phyloP scores from a whole-genome alignment of 257 asterid species.

The Primulina eburnea region DNA sequence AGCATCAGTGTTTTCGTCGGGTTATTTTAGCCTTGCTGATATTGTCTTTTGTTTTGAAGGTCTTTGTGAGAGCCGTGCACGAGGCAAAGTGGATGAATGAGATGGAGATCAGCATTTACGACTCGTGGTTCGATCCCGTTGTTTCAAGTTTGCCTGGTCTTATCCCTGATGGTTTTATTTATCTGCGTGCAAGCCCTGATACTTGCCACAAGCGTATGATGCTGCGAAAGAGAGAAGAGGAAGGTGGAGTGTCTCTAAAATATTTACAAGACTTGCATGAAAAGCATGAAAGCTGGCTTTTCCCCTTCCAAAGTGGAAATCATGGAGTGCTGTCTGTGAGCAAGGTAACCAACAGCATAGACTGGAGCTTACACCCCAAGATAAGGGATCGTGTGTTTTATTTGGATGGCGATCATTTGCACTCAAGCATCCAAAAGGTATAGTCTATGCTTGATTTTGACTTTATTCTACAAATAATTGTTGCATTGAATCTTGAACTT shows the following conservation, averaged over 20 bases:
- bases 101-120: constrained; percentile 96
- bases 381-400: constrained; percentile 76
- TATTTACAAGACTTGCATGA: constrained; percentile 80
- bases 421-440: constrained; percentile 94
- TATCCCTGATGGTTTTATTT: constrained; percentile 89
- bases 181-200: constrained; percentile 92
- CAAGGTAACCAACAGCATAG: constrained; percentile 45
- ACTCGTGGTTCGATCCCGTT: constrained; percentile 98
- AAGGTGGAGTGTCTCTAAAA: constrained; percentile 85
- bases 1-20: neutral
- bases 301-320: constrained; percentile 68
- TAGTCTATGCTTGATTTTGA: neutral
- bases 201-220: constrained; percentile 96
- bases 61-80: constrained; percentile 96
- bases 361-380: constrained; percentile 60
- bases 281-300: constrained; percentile 97
- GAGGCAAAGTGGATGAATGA: constrained; percentile 99
- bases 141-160: constrained; percentile 90
- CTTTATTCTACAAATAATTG: neutral
- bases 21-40: too few species aligned
- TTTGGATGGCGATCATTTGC: constrained; percentile 88
- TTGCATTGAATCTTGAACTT: constrained; percentile 6
- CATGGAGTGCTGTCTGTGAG: constrained; percentile 75
- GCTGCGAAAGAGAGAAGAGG: constrained; percentile 84
- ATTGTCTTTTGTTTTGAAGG: constrained; percentile 39